A percentile compares a stretch with the other conserved stretches of the same genome.
Conservation (phyloP, 2,329 filamentous ascomycete species). For the Didymella glomerata region DNA sequence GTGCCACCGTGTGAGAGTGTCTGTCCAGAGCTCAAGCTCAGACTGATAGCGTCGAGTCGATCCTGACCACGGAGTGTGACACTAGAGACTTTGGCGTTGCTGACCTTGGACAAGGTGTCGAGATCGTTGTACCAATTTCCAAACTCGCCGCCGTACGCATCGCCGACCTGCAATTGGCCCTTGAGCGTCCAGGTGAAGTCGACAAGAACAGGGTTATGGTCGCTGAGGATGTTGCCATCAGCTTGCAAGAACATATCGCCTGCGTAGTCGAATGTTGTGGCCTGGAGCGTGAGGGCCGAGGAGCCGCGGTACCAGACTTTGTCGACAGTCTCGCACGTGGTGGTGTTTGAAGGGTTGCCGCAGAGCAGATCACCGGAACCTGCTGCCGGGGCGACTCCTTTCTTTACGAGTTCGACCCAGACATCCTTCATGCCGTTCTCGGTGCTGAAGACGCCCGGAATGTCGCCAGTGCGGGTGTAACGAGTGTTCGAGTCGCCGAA, state of each 20-base stretch:
- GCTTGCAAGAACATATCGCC: conserved; percentile 65
- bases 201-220: conserved; percentile 72
- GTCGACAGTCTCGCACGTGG: conserved; percentile 70
- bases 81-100: conserved; percentile 48
- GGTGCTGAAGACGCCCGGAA: conserved; percentile 60
- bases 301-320: conserved; percentile 69
- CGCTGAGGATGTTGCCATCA: conserved; percentile 65
- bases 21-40: conserved; percentile 61
- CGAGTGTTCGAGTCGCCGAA: conserved; percentile 72
- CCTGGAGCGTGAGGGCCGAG: conserved; percentile 57
- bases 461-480: conserved; percentile 66
- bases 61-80: conserved; percentile 59
- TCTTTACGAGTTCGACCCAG: conserved; percentile 65
- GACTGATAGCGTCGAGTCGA: conserved; percentile 61
- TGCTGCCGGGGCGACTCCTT: conserved; percentile 29
- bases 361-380: conserved; percentile 56
- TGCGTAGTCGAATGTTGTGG: conserved; percentile 64
- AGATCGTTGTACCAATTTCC: conserved; percentile 66
- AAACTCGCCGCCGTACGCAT: conserved; percentile 59
- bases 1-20: conserved; percentile 62
- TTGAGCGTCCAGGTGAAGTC: conserved; percentile 53
- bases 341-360: conserved; percentile 63
- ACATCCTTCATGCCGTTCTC: conserved; percentile 65
- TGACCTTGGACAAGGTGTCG: conserved; percentile 46
- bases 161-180: conserved; percentile 37